Conservation (phyloP, 2,329 filamentous ascomycete species). For the Colletotrichum cuscutae region DNA sequence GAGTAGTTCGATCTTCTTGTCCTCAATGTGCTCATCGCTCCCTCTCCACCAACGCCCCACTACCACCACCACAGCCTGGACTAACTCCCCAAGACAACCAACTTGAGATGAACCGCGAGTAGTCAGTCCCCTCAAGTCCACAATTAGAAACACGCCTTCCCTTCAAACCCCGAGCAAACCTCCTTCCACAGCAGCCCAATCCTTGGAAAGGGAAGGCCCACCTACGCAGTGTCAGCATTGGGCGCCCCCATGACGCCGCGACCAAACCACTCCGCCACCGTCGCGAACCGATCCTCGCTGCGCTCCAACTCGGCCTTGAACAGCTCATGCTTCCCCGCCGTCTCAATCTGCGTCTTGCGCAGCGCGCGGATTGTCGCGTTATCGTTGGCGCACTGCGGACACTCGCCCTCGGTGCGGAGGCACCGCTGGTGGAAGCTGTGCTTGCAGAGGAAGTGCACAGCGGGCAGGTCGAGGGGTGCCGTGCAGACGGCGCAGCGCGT, state of each 20-base stretch:
- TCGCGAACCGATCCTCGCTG: slow-evolving; percentile 87
- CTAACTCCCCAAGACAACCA: neutral
- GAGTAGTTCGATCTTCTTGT: neutral
- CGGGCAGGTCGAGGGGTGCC: slow-evolving; percentile 82
- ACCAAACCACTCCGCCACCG: slow-evolving; percentile 94
- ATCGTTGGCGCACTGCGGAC: slow-evolving; percentile 83
- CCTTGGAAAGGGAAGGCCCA: neutral
- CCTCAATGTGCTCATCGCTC: neutral
- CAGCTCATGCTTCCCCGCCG: slow-evolving; percentile 86
- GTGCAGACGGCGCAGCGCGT: slow-evolving; percentile 88
- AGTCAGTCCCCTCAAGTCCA: neutral
- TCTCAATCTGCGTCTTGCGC: slow-evolving; percentile 85
- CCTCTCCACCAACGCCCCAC: neutral
- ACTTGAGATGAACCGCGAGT: neutral
- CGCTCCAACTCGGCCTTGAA: slow-evolving; percentile 83
- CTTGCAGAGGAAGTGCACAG: slow-evolving; percentile 96
- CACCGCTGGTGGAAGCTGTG: slow-evolving; percentile 97
- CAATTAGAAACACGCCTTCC: neutral
- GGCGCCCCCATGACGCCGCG: slow-evolving; percentile 83
- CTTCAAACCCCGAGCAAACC: no score
- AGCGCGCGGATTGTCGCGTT: slow-evolving; percentile 93
- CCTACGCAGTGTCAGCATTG: slow-evolving; percentile 41
- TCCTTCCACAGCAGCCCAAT: neutral
- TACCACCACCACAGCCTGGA: neutral
- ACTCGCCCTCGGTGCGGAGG: slow-evolving; percentile 73